Evolutionary conservation across 73 alveolate genomes (phyloP).

Genomic region (Paramecium biaurelia): DNA sequence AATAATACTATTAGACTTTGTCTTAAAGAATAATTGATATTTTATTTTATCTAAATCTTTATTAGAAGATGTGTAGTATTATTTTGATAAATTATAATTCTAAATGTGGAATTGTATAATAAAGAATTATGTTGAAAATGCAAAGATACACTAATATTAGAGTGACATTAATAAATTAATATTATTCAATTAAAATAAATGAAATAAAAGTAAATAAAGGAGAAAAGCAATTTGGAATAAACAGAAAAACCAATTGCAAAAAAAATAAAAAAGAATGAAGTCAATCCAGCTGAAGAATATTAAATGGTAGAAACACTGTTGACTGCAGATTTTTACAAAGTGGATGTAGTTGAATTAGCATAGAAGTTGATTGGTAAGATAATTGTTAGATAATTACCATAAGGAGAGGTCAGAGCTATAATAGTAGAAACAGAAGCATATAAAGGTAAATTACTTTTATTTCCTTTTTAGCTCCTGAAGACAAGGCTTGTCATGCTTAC

Average conservation of each 20-base stretch:
- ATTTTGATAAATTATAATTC: too few species aligned
- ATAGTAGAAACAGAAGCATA: slow-evolving; percentile 60
- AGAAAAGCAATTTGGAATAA: not conserved
- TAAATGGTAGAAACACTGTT: not conserved
- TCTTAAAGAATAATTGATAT: too few species aligned
- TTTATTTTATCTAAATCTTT: too few species aligned
- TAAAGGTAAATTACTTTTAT: not conserved
- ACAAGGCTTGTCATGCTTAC: slow-evolving; percentile 62
- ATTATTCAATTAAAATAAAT: not conserved
- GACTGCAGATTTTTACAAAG: not conserved
- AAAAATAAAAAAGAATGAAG: not conserved
- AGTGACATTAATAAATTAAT: not conserved
- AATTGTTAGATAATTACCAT: not conserved
- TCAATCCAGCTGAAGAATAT: not conserved
- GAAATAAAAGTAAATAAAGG: not conserved
- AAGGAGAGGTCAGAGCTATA: slow-evolving; percentile 41
- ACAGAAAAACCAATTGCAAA: not conserved
- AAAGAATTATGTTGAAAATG: not conserved
- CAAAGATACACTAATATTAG: not conserved
- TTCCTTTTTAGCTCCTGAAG: slow-evolving; percentile 43
- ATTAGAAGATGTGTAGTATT: too few species aligned
- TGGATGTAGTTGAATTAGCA: slow-evolving; percentile 23
- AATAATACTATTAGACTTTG: too few species aligned
- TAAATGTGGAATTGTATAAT: not conserved
- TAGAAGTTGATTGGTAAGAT: not conserved